Base-by-base conservation (phyloP, 192 early-diverging fungal species). In the Lobosporangium transversale region DNA sequence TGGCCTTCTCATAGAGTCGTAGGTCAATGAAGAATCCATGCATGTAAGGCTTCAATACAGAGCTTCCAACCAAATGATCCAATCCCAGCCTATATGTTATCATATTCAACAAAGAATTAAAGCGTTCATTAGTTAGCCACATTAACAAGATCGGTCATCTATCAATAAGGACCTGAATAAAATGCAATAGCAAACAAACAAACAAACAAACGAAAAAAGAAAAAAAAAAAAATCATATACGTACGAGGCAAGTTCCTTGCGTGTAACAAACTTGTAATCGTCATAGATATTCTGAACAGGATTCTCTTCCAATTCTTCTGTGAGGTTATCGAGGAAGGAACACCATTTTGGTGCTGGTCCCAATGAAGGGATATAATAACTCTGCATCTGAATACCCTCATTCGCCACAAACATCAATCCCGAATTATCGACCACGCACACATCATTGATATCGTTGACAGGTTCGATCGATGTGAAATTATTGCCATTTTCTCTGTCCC, bases 1-100 rank as follows among this genome's bases (percentile, higher is more conserved):
- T 94, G 42, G 97, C 97, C 75, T 95, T 94, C 79, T 99, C 94
- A 67, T 99, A 98, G 50, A 99, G 80, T 32, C 95, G 89, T 75
- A 95, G 87, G 68, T 99, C 95, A 45, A 99, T 85, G 79, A 99
- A 99, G 90, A 95, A 99, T 53, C 97, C 97, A 79, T 99, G 97
- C 96, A 99, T 97, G 68, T 99, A 99, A 1, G 96, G 92, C 68
- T 94, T 95, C 66, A 97, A 88, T 10, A 96, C 89, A 62, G 93
- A 89, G 33, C 94, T 94, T 24, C 97, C 97, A 58, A 99, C 84
- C 21, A 97, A 84, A 64, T 98, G 94, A 53, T 96, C 92, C 69
- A 99, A 83, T 18, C 92, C 93, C 62, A 99, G 90, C 21, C 83
- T 89, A 61, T 40, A 21, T 53, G n/a, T 29, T n/a, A 43, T 0